A percentile compares a stretch with the other conserved stretches of the same genome.
Conservation (phyloP, 306 rosid species). For the Vigna nakashimae region DNA sequence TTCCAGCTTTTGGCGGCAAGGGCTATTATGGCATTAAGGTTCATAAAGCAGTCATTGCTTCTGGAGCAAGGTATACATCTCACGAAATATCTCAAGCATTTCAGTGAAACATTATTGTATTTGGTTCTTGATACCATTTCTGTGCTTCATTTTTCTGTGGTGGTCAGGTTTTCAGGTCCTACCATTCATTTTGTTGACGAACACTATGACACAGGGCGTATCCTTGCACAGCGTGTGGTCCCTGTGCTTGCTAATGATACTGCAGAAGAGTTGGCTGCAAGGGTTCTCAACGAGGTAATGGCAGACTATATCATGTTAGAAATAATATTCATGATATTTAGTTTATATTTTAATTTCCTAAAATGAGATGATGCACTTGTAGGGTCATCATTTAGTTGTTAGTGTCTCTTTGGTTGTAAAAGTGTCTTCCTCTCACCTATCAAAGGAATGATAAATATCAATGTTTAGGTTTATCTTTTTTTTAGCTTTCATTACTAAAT, state of each 20-base stretch:
- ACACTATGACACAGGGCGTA: conserved; percentile 87
- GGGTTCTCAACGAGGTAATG: conserved; percentile 83
- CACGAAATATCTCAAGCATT: not conserved
- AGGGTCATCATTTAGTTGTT: too few relatives aligned
- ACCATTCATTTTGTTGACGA: conserved; percentile 92
- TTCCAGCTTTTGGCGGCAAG: conserved; percentile 98
- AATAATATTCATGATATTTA: too few relatives aligned
- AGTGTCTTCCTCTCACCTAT: too few relatives aligned
- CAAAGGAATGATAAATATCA: too few relatives aligned
- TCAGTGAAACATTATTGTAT: conserved; percentile 1
- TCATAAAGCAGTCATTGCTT: conserved; percentile 89
- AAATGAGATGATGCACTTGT: too few relatives aligned
- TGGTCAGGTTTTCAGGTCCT: conserved; percentile 81
- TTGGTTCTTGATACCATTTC: not conserved
- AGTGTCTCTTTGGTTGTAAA: too few relatives aligned
- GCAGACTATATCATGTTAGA: not conserved
- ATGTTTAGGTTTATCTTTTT: too few relatives aligned
- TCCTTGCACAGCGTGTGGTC: conserved; percentile 86
- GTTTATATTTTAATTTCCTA: too few relatives aligned
- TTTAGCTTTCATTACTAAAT: too few relatives aligned
- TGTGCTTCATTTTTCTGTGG: conserved; percentile 24
- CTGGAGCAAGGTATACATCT: conserved; percentile 76
- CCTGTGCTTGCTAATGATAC: conserved; percentile 82
- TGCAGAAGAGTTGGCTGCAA: conserved; percentile 76
- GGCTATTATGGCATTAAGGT: conserved; percentile 93